phyloP scores from a whole-genome alignment of 805 yeast species.

The Pichia gijzeniarum region DNA sequence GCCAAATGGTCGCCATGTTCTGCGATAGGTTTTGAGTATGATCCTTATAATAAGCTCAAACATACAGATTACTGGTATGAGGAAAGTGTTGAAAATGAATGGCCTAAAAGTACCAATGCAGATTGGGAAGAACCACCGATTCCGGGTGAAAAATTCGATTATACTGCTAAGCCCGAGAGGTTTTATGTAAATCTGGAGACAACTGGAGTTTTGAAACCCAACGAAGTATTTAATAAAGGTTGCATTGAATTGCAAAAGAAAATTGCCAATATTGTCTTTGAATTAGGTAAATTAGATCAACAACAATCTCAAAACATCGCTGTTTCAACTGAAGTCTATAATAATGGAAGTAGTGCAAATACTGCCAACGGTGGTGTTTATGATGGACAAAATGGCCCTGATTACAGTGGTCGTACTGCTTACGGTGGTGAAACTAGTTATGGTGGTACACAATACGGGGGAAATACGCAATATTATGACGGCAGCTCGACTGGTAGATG shows the following conservation, averaged over 20 bases:
- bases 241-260: conserved; percentile 82
- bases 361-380: conserved; percentile 15
- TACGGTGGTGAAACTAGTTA: conserved; percentile 13
- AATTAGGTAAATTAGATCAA: conserved; percentile 44
- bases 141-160: conserved; percentile 82
- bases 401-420: conserved; percentile 5
- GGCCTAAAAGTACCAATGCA: conserved; percentile 87
- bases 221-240: conserved; percentile 82
- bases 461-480: conserved; percentile 24
- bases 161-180: conserved; percentile 69
- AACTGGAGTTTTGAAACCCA: conserved; percentile 81
- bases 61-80: conserved; percentile 98
- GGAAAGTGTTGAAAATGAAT: conserved; percentile 77
- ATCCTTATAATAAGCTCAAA: conserved; percentile 96
- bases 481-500: conserved; percentile 29
- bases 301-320: conserved; percentile 8
- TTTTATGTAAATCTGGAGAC: conserved; percentile 91
- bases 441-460: conserved; percentile 17
- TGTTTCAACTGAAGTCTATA: background rate
- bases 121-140: conserved; percentile 96
- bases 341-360: conserved; percentile 2
- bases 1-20: conserved; percentile 98
- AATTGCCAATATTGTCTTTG: conserved; percentile 78
- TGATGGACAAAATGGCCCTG: conserved; percentile 10
- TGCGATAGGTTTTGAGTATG: conserved; percentile 94